Percentiles rank a stretch among this genome's conserved stretches.
Conservation (phyloP, 2,329 filamentous ascomycete genomes). For the Cytospora leucostoma region DNA sequence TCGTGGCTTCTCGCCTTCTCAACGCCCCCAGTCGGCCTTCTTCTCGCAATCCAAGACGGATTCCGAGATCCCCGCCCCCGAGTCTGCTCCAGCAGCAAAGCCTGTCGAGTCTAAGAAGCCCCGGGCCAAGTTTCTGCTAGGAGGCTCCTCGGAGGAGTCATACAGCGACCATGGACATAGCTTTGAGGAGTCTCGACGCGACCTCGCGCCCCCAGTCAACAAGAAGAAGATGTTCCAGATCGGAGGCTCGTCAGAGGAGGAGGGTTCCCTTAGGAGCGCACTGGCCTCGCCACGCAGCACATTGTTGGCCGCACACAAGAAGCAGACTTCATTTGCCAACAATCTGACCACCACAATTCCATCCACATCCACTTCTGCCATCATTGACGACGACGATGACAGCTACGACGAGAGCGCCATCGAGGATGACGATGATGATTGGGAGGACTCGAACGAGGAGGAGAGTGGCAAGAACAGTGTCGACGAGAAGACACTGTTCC, state of each 20-base stretch:
- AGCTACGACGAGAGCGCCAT: constrained; percentile 83
- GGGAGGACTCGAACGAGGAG: constrained; percentile 66
- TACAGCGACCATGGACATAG: constrained; percentile 61
- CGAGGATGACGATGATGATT: constrained; percentile 68
- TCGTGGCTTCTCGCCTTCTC: constrained; percentile 81
- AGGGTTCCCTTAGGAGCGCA: constrained; percentile 68
- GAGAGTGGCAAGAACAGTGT: constrained; percentile 83
- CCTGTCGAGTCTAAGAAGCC: constrained; percentile 68
- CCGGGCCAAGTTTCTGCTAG: constrained; percentile 68
- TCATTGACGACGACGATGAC: constrained; percentile 53
- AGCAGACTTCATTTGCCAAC: constrained; percentile 80
- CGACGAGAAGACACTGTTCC: constrained; percentile 79
- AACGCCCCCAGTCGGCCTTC: constrained; percentile 54
- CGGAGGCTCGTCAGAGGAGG: constrained; percentile 70
- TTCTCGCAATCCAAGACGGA: constrained; percentile 51
- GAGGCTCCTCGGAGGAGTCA: constrained; percentile 77
- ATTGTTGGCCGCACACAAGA: constrained; percentile 57
- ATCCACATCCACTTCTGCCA: constrained; percentile 43
- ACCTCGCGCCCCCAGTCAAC: constrained; percentile 38
- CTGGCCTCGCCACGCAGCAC: constrained; percentile 48
- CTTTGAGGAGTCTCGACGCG: constrained; percentile 39
- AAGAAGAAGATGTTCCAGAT: constrained; percentile 53
- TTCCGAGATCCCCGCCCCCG: constrained; percentile 64
- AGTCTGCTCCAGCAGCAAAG: constrained; percentile 59
- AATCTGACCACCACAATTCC: constrained; percentile 69